Base-by-base conservation (phyloP, 108 stramenopile genomes). In the Cyclotella cryptica region DNA sequence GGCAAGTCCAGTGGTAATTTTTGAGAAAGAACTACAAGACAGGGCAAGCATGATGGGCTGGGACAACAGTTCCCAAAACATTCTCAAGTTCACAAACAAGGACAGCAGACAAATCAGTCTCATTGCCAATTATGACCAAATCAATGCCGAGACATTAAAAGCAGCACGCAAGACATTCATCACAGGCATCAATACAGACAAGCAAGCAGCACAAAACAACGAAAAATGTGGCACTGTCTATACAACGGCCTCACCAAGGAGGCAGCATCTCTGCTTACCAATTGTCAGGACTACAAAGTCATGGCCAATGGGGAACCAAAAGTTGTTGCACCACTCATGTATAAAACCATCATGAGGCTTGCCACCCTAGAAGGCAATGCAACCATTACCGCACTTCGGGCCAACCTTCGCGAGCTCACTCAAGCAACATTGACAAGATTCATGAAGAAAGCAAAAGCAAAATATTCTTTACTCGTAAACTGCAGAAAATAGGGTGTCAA, bases 291-390 rank as follows among this genome's bases (percentile, higher is more conserved):
- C 40, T 41, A n/a, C 12, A 35, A 27, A 13, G 30, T 41, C 3
- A 17, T n/a, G 0, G 30, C 40, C n/a, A 22, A 27, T 17, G 62
- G 10, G 6, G 19, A 41, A 30, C 11, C 29, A 4, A 14, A 41
- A 10, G 19, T 39, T 3, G 1, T 18, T 1, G 11, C 39, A 28
- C 40, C 62, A 5, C 0, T 63, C 12, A 12, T 63, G 9, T 63
- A 30, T 15, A 39, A 63, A 15, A 63, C 62, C 2, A 63, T 63
- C 62, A 63, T 63, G 62, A 27, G 39, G 18, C 27, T 63, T n/a
- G 15, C 62, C 40, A 41, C 40, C 8, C 15, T 63, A 8, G 62
- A 63, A 3, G 17, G 18, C 5, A 5, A 41, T 27, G 35, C 62
- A 10, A 63, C 39, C 35, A 12, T n/a, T 3, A 30, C 30, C 8